Conservation (phyloP, 2,329 filamentous ascomycete species). For the Didymella pomorum region DNA sequence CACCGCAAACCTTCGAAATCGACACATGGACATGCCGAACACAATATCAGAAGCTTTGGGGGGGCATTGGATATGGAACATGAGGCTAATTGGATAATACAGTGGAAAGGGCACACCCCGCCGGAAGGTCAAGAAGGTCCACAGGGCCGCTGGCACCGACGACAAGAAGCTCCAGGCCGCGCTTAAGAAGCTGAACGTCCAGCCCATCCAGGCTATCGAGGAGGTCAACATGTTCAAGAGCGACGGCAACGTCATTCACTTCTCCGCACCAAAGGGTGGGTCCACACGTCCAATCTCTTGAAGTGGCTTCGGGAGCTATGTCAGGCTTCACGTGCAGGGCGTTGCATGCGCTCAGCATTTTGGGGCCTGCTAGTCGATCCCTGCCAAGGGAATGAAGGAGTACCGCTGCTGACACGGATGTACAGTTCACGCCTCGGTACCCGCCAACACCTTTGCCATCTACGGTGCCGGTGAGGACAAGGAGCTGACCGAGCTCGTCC, state of each 20-base stretch:
- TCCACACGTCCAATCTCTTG: constrained; percentile 12
- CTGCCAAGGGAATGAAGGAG: not conserved
- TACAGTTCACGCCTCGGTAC: constrained; percentile 93
- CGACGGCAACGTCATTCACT: constrained; percentile 99
- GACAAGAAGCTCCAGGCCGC: constrained; percentile 99
- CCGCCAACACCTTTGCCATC: constrained; percentile 99
- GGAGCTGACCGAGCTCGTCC: constrained; percentile 98
- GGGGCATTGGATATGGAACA: constrained; percentile 4
- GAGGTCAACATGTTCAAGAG: constrained; percentile 99
- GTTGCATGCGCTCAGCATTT: not conserved
- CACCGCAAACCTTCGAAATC: constrained; percentile 13
- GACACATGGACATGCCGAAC: not conserved
- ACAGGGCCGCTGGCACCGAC: constrained; percentile 89
- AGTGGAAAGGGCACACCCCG: constrained; percentile 98
- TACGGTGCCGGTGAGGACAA: constrained; percentile 99
- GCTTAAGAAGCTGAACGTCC: constrained; percentile 99
- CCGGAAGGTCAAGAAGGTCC: constrained; percentile 98
- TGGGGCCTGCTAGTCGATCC: not conserved
- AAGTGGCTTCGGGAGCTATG: constrained; percentile 1
- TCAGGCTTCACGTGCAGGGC: constrained; percentile 5
- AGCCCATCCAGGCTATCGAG: constrained; percentile 99
- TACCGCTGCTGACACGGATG: constrained; percentile 22
- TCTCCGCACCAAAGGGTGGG: constrained; percentile 95
- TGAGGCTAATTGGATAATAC: constrained; percentile 39
- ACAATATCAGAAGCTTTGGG: not conserved